Conservation (phyloP, 805 yeast genomes). For the Metschnikowia bowlesiae region DNA sequence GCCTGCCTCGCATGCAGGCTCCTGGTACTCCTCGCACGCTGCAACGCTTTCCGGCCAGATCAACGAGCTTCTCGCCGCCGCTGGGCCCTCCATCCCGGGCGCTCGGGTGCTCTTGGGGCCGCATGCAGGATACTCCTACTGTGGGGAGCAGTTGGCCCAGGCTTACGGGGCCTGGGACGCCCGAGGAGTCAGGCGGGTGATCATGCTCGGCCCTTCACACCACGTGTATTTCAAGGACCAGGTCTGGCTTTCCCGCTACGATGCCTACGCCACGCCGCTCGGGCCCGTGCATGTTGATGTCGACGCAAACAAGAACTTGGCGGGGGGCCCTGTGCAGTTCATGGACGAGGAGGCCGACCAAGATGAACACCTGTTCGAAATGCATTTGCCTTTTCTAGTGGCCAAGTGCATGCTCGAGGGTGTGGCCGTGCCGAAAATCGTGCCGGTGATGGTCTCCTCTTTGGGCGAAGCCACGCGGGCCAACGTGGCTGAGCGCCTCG, state of each 20-base stretch:
- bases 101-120: constrained; percentile 43
- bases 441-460: constrained; percentile 80
- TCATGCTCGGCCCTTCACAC: constrained; percentile 90
- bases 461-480: constrained; percentile 43
- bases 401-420: constrained; percentile 38
- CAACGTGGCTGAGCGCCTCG: constrained; percentile 44
- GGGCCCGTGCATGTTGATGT: constrained; percentile 70
- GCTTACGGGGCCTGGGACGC: constrained; percentile 71
- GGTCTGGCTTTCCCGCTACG: constrained; percentile 51
- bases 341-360: constrained; percentile 65
- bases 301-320: constrained; percentile 35
- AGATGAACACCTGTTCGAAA: constrained; percentile 89
- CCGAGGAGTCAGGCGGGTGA: constrained; percentile 53
- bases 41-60: constrained; percentile 47
- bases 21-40: constrained; percentile 69
- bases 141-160: constrained; percentile 74
- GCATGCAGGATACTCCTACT: constrained; percentile 89
- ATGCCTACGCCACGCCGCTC: constrained; percentile 70
- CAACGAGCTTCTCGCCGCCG: constrained; percentile 40
- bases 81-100: constrained; percentile 16
- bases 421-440: constrained; percentile 42
- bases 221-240: constrained; percentile 71
- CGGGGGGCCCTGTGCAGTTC: constrained; percentile 38
- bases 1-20: constrained; percentile 83
- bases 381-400: constrained; percentile 81